A percentile compares a stretch with the other conserved stretches of the same genome.
These are phyloP conservation scores for Ustilago nuda DNA, from an alignment of 1,284 basidiomycete genomes.

Conservation along the genomic window DNA sequence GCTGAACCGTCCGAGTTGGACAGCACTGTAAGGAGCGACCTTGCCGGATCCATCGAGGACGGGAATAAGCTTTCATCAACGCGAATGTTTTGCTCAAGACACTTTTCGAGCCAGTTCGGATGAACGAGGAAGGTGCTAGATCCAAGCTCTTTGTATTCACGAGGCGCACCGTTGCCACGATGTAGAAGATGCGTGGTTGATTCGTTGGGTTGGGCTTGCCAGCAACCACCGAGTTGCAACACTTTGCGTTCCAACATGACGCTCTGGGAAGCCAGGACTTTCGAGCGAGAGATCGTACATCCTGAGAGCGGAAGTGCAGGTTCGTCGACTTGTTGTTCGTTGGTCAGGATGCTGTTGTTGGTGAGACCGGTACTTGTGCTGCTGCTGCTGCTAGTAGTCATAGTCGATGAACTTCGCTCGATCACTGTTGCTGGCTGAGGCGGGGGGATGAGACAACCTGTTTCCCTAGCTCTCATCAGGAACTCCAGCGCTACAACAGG, in stretches of 20 bases:
- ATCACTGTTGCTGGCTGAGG: conserved; percentile 11
- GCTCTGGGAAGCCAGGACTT: conserved; percentile 25
- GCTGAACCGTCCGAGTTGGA: conserved; percentile 48
- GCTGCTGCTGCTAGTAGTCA: conserved; percentile 12
- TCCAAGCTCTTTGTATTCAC: conserved; percentile 28
- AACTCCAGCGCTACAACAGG: conserved; percentile 46
- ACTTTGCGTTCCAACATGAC: conserved; percentile 39
- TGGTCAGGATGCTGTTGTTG: neutral
- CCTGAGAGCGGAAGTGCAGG: conserved; percentile 28
- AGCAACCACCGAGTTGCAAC: conserved; percentile 42
- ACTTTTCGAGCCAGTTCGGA: conserved; percentile 50
- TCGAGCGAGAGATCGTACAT: conserved; percentile 36
- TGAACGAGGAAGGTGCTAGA: conserved; percentile 30
- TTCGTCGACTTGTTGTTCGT: neutral
- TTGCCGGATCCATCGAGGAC: conserved; percentile 32
- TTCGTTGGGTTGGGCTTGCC: conserved; percentile 27
- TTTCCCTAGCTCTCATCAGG: conserved; percentile 28
- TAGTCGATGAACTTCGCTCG: conserved; percentile 12
- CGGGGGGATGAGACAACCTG: conserved; percentile 25
- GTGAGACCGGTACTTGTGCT: conserved; percentile 10
- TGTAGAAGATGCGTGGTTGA: conserved; percentile 41
- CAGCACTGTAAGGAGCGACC: conserved; percentile 35
- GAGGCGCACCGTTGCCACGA: conserved; percentile 22
- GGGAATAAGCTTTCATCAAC: conserved; percentile 50
- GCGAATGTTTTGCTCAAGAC: conserved; percentile 35